Conservation (phyloP, 1,139 yeast species). For the Fermentozyma sake region DNA sequence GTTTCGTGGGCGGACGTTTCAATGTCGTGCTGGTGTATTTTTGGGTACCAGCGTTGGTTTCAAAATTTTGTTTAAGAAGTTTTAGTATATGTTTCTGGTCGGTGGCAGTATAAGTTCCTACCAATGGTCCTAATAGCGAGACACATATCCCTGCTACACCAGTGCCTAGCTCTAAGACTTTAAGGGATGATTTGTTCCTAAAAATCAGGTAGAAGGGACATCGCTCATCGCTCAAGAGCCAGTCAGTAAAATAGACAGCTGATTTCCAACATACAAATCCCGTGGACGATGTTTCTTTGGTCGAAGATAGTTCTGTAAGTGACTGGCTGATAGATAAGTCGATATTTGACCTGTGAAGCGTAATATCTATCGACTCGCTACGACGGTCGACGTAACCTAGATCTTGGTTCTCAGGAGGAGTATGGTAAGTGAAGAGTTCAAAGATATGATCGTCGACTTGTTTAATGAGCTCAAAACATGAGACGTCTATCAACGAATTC, state of each 20-base stretch:
- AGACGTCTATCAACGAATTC: conserved; percentile 6
- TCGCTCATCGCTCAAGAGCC: conserved; percentile 33
- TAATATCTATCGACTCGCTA: conserved; percentile 23
- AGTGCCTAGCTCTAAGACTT: conserved; percentile 59
- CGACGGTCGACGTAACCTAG: conserved; percentile 48
- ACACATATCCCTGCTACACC: conserved; percentile 62
- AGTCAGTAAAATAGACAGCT: conserved; percentile 47
- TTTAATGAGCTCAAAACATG: conserved; percentile 17
- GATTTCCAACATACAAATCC: conserved; percentile 68
- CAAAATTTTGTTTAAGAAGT: conserved; percentile 44
- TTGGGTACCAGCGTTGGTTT: conserved; percentile 24
- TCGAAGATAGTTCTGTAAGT: conserved; percentile 36
- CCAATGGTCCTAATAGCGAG: conserved; percentile 35
- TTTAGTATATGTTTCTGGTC: conserved; percentile 60
- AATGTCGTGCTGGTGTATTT: conserved; percentile 13
- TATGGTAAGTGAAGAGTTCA: conserved; percentile 39
- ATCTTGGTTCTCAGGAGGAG: conserved; percentile 28
- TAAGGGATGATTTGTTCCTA: conserved; percentile 10
- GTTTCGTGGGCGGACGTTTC: conserved; percentile 3
- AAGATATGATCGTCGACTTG: conserved; percentile 45
- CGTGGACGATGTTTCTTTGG: conserved; percentile 46
- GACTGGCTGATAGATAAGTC: conserved; percentile 40
- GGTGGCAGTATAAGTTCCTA: conserved; percentile 46
- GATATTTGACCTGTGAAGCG: conserved; percentile 24
- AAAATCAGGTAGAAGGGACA: conserved; percentile 21